phyloP scores from a whole-genome alignment of 768 basidiomycete genomes.

The Lactarius evosmus region DNA sequence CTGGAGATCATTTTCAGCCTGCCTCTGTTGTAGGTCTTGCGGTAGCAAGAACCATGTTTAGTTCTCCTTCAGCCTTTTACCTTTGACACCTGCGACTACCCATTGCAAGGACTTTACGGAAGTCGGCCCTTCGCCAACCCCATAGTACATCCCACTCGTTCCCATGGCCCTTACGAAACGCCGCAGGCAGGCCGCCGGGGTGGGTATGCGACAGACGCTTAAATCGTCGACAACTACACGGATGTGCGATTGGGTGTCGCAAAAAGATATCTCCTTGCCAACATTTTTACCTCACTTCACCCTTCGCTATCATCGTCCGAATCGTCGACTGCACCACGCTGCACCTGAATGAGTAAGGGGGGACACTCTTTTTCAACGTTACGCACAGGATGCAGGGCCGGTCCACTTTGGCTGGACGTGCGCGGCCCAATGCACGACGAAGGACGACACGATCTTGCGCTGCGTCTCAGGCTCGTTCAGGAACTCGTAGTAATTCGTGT shows the following conservation, averaged over 20 bases:
- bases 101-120: too few relatives aligned
- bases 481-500: constrained; percentile 86
- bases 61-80: too few relatives aligned
- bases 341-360: constrained; percentile 32
- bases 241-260: too few relatives aligned
- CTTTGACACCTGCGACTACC: too few relatives aligned
- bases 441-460: constrained; percentile 47
- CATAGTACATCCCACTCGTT: not conserved
- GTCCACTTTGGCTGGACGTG: constrained; percentile 62
- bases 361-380: too few relatives aligned
- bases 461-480: constrained; percentile 62
- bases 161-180: not conserved
- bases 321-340: constrained; percentile 30
- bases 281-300: too few relatives aligned
- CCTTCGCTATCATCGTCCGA: constrained; percentile 10
- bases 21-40: too few relatives aligned
- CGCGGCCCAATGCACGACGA: constrained; percentile 64
- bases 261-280: too few relatives aligned
- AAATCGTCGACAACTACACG: not conserved
- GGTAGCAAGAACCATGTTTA: too few relatives aligned
- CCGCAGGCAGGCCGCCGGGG: not conserved
- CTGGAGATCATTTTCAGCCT: too few relatives aligned
- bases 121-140: too few relatives aligned
- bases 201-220: not conserved
- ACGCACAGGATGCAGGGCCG: constrained; percentile 62